These are phyloP conservation scores for Chernovozyma sophiae-reginae DNA, from an alignment of 1,139 yeast genomes.

Conservation along the genomic window DNA sequence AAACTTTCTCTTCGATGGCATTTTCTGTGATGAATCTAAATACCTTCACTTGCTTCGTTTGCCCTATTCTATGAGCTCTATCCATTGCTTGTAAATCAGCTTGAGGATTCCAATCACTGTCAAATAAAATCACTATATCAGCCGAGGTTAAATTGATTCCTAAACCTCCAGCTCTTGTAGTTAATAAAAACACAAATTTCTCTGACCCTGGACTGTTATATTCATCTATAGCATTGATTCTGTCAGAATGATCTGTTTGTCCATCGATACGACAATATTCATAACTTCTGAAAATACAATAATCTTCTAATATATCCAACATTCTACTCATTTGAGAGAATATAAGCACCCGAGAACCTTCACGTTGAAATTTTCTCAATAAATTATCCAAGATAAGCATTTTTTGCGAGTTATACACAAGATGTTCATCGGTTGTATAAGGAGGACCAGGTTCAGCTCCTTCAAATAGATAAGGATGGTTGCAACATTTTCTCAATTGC, in stretches of 20 bases:
- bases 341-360: constrained; percentile 87
- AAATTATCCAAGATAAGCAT: constrained; percentile 86
- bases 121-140: constrained; percentile 83
- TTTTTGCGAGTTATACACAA: constrained; percentile 83
- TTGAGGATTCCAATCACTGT: constrained; percentile 98
- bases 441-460: constrained; percentile 99
- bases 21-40: constrained; percentile 90
- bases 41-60: constrained; percentile 91
- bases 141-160: constrained; percentile 95
- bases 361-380: constrained; percentile 61
- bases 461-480: constrained; percentile 93
- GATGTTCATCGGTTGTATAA: constrained; percentile 91
- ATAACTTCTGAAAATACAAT: constrained; percentile 78
- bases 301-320: constrained; percentile 88
- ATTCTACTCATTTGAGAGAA: constrained; percentile 95
- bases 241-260: constrained; percentile 88
- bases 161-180: constrained; percentile 98
- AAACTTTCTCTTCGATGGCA: constrained; percentile 93
- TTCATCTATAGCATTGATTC: constrained; percentile 89
- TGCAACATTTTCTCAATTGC: constrained; percentile 96
- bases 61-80: constrained; percentile 97
- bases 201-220: constrained; percentile 79
- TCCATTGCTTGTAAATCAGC: constrained; percentile 99
- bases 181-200: constrained; percentile 79
- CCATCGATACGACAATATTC: constrained; percentile 95